Base-by-base conservation (phyloP, 495 filamentous ascomycete species). In the Xeromyces bisporus region DNA sequence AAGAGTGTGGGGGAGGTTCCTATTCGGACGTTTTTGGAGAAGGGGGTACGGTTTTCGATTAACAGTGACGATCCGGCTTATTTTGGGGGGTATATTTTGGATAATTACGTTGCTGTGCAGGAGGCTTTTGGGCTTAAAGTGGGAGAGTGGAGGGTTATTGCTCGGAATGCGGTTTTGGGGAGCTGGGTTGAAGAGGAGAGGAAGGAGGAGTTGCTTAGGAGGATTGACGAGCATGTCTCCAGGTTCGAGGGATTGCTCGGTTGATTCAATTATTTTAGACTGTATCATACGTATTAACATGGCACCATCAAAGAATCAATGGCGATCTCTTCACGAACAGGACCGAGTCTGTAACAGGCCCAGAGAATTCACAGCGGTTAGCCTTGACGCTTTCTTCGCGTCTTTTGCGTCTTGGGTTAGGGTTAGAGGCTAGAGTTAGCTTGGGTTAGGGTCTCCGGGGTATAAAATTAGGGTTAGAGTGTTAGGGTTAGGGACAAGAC, bases 41-140 rank as follows among this genome's bases (percentile, higher is more conserved):
- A 55, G 2, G 75, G 74, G 0, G 71, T 80, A 18, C 64, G 54
- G 44, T 79, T 80, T 38, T 73, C 70, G 7, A 68, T 80, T 34
- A 80, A 80, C 39, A 76, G 74, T 43, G 76, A 87, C 45, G 79
- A 85, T 46, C 79, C 79, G 28, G 78, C 76, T 7, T 87, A 85
- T 48, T 85, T 85, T 60, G 77, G 77, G 4, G 75, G 72, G 0
- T 83, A 80, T 48, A 71, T 83, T 32, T 52, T 77, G 35, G 73
- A 79, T 43, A 81, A 81, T 39, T 83, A 79, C 46, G 80, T 72
- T 38, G 73, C 71, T 3, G 74, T 83, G 8, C 73, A 83, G 47
- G 77, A 80, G 35, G 74, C 75, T 10, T 77, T 77, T 51, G 44
- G 58, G 18, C 39, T 87, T 36, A 61, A 44, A 11, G 45, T 71